phyloP scores from a whole-genome alignment of 495 filamentous ascomycete genomes.

The Amphirosellinia nigrospora region DNA sequence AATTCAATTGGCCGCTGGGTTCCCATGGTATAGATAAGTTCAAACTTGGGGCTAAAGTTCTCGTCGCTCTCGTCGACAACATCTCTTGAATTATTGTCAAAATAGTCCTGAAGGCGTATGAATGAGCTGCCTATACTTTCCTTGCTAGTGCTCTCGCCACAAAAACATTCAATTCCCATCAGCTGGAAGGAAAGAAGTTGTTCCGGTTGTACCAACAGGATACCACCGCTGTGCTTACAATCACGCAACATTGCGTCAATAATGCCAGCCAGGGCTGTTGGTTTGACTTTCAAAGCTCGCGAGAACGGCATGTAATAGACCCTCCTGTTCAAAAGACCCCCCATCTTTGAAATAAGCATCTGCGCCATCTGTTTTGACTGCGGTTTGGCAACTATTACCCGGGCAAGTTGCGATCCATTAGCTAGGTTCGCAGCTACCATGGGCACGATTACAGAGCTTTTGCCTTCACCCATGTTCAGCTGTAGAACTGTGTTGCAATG shows the following conservation, averaged over 20 bases:
- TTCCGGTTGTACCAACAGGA: slow-evolving; percentile 70
- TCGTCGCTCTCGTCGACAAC: slow-evolving; percentile 74
- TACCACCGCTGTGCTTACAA: slow-evolving; percentile 55
- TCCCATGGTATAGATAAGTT: slow-evolving; percentile 74
- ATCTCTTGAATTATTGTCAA: slow-evolving; percentile 53
- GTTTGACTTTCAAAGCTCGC: slow-evolving; percentile 49
- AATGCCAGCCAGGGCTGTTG: slow-evolving; percentile 24
- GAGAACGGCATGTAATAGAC: slow-evolving; percentile 71
- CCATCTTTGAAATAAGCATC: slow-evolving; percentile 64
- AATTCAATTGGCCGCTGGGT: slow-evolving; percentile 59
- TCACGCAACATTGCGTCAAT: slow-evolving; percentile 51
- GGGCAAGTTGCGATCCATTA: slow-evolving; percentile 55
- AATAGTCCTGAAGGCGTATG: slow-evolving; percentile 48
- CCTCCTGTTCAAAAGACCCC: slow-evolving; percentile 62
- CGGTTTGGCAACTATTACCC: slow-evolving; percentile 68
- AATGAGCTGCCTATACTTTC: slow-evolving; percentile 42
- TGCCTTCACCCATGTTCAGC: slow-evolving; percentile 79
- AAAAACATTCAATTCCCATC: slow-evolving; percentile 62
- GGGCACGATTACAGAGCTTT: slow-evolving; percentile 72
- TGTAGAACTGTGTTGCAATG: slow-evolving; percentile 64
- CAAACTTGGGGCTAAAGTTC: slow-evolving; percentile 63
- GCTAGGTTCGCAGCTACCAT: slow-evolving; percentile 65
- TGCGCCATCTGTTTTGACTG: slow-evolving; percentile 67
- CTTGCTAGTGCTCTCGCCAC: slow-evolving; percentile 21
- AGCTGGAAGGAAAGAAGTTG: slow-evolving; percentile 73